Evolutionary conservation across 768 basidiomycete genomes (phyloP).

Genomic region (Termitomyces titanicus): DNA sequence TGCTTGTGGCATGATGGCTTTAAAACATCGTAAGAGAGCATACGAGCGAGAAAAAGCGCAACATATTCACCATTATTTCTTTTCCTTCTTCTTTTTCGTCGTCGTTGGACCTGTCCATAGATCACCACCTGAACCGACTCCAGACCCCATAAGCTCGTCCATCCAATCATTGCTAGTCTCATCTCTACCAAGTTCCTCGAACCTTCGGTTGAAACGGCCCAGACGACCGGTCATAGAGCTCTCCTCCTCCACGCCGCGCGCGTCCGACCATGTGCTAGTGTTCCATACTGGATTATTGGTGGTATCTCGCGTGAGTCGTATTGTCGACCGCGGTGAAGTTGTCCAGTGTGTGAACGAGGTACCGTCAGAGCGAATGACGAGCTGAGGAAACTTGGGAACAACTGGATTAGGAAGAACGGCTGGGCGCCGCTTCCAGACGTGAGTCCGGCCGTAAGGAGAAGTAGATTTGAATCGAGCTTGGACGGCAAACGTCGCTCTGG

Average conservation of each 20-base stretch:
- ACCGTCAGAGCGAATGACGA: constrained; percentile 83
- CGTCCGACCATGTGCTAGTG: constrained; percentile 51
- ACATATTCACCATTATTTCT: neutral
- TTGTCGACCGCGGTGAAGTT: constrained; percentile 76
- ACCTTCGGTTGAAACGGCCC: constrained; percentile 75
- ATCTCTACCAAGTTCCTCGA: constrained; percentile 46
- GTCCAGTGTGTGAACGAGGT: constrained; percentile 86
- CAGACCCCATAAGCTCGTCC: constrained; percentile 20
- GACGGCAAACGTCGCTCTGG: neutral
- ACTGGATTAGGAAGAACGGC: constrained; percentile 76
- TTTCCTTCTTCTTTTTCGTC: constrained; percentile 11
- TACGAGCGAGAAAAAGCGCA: neutral
- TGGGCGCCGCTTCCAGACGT: constrained; percentile 71
- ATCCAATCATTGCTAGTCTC: constrained; percentile 32
- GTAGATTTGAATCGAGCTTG: constrained; percentile 48
- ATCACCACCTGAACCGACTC: constrained; percentile 6
- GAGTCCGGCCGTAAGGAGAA: constrained; percentile 82
- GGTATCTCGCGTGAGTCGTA: constrained; percentile 81
- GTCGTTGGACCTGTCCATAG: constrained; percentile 7
- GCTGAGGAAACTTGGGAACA: constrained; percentile 84
- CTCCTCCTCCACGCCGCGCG: constrained; percentile 60
- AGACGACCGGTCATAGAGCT: constrained; percentile 70
- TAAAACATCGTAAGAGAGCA: neutral
- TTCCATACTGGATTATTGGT: constrained; percentile 91
- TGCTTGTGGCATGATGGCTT: neutral